phyloP scores from a whole-genome alignment of 306 rosid species.

The Carpinus viminea region DNA sequence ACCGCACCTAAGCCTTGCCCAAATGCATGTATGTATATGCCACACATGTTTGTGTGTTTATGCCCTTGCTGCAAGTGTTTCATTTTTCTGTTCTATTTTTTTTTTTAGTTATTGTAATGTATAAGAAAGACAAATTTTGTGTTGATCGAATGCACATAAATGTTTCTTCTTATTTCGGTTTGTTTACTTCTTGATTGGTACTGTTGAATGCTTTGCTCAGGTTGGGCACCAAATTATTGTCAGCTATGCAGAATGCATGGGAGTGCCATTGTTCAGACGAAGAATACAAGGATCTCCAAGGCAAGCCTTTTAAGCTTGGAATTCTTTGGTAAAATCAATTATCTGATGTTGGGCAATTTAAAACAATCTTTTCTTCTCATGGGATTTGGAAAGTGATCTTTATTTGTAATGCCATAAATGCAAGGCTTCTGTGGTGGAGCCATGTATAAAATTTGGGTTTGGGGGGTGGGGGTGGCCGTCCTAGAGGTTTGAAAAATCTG shows the following conservation, averaged over 20 bases:
- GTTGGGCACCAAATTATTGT: constrained; percentile 96
- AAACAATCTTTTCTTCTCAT: not conserved
- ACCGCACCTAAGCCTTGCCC: too few relatives aligned
- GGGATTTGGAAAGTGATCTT: not conserved
- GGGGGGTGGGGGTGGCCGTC: not conserved
- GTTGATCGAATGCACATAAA: not conserved
- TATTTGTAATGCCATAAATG: not conserved
- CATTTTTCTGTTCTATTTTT: not conserved
- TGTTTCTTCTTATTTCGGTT: not conserved
- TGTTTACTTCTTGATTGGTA: not conserved
- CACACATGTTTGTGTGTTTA: not conserved
- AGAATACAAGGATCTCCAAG: constrained; percentile 91
- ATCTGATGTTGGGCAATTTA: constrained; percentile 28
- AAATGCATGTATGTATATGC: not conserved
- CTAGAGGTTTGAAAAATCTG: not conserved
- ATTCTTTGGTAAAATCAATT: constrained; percentile 31
- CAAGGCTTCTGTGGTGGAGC: not conserved
- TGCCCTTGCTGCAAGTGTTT: not conserved
- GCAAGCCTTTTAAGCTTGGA: constrained; percentile 59
- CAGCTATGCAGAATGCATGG: constrained; percentile 93
- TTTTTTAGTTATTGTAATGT: not conserved
- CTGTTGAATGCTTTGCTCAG: constrained; percentile 47
- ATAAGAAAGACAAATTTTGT: not conserved
- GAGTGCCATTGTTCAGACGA: constrained; percentile 90
- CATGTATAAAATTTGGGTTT: not conserved